Evolutionary conservation across 257 asterid genomes (phyloP).

Genomic region (Solanum sejunctum): DNA sequence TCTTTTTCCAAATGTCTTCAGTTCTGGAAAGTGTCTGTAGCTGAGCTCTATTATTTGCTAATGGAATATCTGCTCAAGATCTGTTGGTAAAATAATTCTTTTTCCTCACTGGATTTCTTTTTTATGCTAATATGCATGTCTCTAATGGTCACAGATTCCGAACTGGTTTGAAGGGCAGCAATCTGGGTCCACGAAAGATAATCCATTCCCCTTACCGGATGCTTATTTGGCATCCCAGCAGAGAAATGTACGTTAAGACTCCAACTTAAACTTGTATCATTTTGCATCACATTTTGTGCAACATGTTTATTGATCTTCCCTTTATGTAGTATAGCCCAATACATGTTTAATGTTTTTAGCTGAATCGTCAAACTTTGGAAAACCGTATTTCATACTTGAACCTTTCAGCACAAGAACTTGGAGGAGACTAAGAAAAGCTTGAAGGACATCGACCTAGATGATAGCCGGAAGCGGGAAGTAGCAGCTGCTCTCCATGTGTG

Average conservation of each 20-base stretch:
- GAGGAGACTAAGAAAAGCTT: constrained; percentile 62
- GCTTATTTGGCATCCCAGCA: constrained; percentile 71
- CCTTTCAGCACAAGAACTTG: constrained; percentile 51
- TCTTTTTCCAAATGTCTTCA: background rate
- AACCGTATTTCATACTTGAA: background rate
- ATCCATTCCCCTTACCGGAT: constrained; percentile 86
- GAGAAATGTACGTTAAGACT: constrained; percentile 46
- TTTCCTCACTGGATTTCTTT: background rate
- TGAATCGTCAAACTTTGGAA: background rate
- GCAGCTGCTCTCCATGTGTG: constrained; percentile 73
- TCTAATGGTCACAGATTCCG: constrained; percentile 43
- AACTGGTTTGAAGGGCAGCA: constrained; percentile 66
- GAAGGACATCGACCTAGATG: constrained; percentile 82
- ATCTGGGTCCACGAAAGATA: constrained; percentile 56
- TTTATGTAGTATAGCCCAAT: background rate
- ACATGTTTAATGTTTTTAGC: background rate
- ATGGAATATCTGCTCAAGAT: background rate
- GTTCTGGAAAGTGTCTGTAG: background rate
- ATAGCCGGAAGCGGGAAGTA: constrained; percentile 72
- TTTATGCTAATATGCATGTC: background rate
- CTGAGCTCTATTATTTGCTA: background rate
- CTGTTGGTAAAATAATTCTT: background rate
- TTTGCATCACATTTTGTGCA: background rate
- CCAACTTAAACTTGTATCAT: background rate
- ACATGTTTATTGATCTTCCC: background rate